A percentile compares a stretch with the other conserved stretches of the same genome.
Conservation (phyloP, 345 rosid genomes). For the Rhodamnia rubescens region DNA sequence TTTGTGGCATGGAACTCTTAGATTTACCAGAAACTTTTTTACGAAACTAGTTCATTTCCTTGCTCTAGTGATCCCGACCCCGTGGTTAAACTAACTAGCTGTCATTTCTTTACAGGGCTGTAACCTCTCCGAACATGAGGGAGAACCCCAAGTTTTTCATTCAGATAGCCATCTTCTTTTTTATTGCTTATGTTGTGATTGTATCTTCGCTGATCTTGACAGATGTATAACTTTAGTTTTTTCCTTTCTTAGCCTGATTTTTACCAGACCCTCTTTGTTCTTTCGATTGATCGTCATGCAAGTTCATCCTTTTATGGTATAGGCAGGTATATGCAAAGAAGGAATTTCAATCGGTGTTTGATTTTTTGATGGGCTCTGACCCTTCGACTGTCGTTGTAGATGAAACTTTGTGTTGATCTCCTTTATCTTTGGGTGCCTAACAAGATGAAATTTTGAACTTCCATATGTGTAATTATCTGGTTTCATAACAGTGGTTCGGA, state of each 20-base stretch:
- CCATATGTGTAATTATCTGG: background rate
- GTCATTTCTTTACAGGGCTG: slow-evolving; percentile 56
- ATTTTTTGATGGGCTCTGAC: background rate
- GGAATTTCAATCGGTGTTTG: background rate
- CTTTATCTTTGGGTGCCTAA: background rate
- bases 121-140: slow-evolving; percentile 97
- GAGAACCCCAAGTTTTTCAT: slow-evolving; percentile 87
- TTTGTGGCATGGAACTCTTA: background rate
- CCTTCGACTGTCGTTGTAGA: background rate
- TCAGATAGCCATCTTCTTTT: slow-evolving; percentile 82
- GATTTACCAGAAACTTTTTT: background rate
- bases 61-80: background rate
- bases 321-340: background rate
- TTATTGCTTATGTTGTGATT: slow-evolving; percentile 89
- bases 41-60: background rate
- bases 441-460: background rate
- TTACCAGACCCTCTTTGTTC: background rate
- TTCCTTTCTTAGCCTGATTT: background rate
- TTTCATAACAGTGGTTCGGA: background rate
- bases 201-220: slow-evolving; percentile 91
- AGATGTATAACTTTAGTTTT: slow-evolving; percentile 36
- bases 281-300: background rate
- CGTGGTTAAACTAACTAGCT: background rate
- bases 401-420: background rate
- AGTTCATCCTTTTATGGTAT: background rate